phyloP scores from a whole-genome alignment of 1,139 yeast species.

The Saccharomycopsis hybrid region DNA sequence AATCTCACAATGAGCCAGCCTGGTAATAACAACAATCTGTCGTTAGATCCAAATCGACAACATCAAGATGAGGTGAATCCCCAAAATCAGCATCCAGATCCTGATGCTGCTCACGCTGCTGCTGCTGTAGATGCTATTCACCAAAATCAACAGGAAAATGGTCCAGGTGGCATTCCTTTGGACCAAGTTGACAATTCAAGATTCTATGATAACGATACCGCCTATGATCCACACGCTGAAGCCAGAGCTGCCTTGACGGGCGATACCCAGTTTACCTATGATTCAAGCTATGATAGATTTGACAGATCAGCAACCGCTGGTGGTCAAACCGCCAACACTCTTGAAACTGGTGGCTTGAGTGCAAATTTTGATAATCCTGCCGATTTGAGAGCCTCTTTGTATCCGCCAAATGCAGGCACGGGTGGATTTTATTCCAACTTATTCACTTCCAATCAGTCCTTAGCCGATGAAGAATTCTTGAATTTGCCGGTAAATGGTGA shows the following conservation, averaged over 20 bases:
- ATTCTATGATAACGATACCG: constrained; percentile 8
- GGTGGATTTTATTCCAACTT: constrained; percentile 18
- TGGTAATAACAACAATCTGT: not conserved
- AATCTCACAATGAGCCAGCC: too few relatives aligned
- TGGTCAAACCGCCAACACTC: too few relatives aligned
- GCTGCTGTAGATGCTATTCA: not conserved
- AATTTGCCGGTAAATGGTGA: constrained; percentile 21
- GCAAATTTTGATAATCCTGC: constrained; percentile 16
- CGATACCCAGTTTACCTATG: constrained; percentile 5
- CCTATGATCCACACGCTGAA: constrained; percentile 11
- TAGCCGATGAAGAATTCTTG: constrained; percentile 17
- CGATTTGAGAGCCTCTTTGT: constrained; percentile 17
- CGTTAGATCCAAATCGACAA: constrained; percentile 2
- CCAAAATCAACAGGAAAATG: not conserved
- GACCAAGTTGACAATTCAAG: constrained; percentile 11
- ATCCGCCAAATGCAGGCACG: constrained; percentile 19
- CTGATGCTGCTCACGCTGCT: too few relatives aligned
- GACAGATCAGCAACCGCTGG: too few relatives aligned
- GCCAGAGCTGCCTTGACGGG: constrained; percentile 14
- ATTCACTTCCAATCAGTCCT: constrained; percentile 18
- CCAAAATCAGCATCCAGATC: too few relatives aligned
- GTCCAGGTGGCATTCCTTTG: constrained; percentile 4
- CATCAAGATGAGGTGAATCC: constrained; percentile 10
- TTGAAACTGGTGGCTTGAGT: too few relatives aligned
- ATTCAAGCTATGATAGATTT: constrained; percentile 2